These are phyloP conservation scores for Dioscorea dumetorum DNA, from an alignment of 106 monocot genomes.

Conservation along the genomic window DNA sequence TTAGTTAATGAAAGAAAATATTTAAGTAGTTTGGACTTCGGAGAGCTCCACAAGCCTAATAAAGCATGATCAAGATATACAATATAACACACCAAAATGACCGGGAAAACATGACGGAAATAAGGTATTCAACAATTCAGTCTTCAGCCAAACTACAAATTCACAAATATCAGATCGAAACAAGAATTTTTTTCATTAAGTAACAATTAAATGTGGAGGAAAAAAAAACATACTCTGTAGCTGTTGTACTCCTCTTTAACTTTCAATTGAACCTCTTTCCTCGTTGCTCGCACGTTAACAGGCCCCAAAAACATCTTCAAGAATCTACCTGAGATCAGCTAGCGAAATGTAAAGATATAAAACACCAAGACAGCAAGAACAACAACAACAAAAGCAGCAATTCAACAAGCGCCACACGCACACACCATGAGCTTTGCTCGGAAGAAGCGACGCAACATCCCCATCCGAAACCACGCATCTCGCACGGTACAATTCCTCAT, in stretches of 20 bases:
- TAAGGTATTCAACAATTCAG: neutral
- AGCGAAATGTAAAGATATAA: neutral
- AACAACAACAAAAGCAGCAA: neutral
- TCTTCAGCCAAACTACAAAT: too few relatives aligned
- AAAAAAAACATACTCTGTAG: conserved; percentile 43
- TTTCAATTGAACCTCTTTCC: conserved; percentile 86
- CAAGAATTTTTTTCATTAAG: neutral
- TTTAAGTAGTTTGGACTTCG: too few relatives aligned
- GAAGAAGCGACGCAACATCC: conserved; percentile 70
- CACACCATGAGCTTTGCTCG: conserved; percentile 71
- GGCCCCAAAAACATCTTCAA: conserved; percentile 92
- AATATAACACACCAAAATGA: too few relatives aligned
- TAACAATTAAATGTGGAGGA: too few relatives aligned
- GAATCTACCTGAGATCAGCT: conserved; percentile 47
- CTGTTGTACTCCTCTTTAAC: conserved; percentile 96
- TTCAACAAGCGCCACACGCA: too few relatives aligned
- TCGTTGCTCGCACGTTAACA: conserved; percentile 64
- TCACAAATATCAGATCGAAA: too few relatives aligned
- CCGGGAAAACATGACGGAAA: neutral
- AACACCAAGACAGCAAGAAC: neutral
- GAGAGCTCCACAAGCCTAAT: too few relatives aligned
- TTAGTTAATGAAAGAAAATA: too few relatives aligned
- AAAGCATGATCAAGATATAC: too few relatives aligned
- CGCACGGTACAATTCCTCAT: conserved; percentile 75
- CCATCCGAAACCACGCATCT: conserved; percentile 61